A percentile compares a stretch with the other conserved stretches of the same genome.
Conservation (phyloP, 257 asterid species). For the Penstemon davidsonii region DNA sequence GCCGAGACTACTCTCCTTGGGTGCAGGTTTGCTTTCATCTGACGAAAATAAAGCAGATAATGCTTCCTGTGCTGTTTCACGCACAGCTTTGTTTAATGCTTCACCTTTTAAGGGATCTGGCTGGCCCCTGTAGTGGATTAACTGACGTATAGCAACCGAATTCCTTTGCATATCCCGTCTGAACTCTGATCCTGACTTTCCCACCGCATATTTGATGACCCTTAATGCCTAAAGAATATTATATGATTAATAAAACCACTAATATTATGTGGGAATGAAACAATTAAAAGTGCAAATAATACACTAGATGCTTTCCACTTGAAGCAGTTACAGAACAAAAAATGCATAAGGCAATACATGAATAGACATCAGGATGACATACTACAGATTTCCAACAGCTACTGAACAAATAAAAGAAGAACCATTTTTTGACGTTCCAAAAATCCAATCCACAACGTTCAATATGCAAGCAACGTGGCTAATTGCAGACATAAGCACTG, state of each 20-base stretch:
- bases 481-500: no score
- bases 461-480: no score
- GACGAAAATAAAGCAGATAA: slow-evolving; percentile 79
- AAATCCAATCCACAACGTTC: background rate
- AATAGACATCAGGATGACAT: no score
- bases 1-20: slow-evolving; percentile 67
- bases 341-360: no score
- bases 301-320: background rate
- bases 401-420: no score
- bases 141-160: slow-evolving; percentile 82
- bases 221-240: slow-evolving; percentile 66
- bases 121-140: slow-evolving; percentile 91
- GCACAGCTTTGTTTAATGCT: slow-evolving; percentile 89
- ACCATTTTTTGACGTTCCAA: background rate
- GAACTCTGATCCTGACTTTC: slow-evolving; percentile 92
- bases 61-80: slow-evolving; percentile 97
- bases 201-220: slow-evolving; percentile 86
- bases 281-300: background rate
- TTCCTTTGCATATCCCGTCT: slow-evolving; percentile 98
- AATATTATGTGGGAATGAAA: slow-evolving; percentile 4
- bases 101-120: slow-evolving; percentile 96
- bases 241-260: slow-evolving; percentile 5
- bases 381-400: no score
- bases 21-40: slow-evolving; percentile 69
- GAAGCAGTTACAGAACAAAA: background rate